Conservation (phyloP, 345 rosid species). For the Aquilaria sinensis region DNA sequence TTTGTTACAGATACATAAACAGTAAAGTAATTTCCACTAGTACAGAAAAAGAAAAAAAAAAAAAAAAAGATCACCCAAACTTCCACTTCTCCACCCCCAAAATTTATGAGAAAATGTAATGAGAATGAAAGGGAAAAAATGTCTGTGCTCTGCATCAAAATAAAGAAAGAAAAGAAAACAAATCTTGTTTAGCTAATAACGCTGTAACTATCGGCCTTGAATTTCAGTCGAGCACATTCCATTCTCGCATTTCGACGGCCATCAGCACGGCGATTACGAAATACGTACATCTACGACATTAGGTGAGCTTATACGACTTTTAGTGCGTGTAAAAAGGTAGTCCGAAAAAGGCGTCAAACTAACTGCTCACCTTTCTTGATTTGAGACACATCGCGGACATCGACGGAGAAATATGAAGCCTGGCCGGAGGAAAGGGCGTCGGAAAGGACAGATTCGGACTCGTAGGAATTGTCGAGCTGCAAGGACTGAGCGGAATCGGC, state of each 20-base stretch:
- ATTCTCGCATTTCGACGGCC: conserved; percentile 7
- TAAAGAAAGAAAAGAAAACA: too few species aligned
- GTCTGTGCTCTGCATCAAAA: too few species aligned
- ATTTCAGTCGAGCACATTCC: background rate
- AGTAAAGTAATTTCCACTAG: too few species aligned
- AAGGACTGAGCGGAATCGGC: conserved; percentile 58
- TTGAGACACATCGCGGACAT: conserved; percentile 56
- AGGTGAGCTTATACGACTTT: too few species aligned
- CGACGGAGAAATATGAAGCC: conserved; percentile 61
- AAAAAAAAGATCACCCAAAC: too few species aligned
- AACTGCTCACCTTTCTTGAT: conserved; percentile 41
- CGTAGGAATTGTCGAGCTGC: conserved; percentile 34
- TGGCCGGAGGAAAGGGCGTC: conserved; percentile 58
- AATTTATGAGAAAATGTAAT: too few species aligned
- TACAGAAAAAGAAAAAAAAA: too few species aligned
- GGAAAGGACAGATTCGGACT: conserved; percentile 48
- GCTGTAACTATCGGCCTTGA: too few species aligned
- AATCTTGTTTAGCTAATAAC: too few species aligned
- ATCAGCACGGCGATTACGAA: conserved; percentile 8
- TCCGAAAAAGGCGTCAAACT: background rate
- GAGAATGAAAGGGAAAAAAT: too few species aligned
- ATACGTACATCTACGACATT: background rate
- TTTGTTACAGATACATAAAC: too few species aligned
- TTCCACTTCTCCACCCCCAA: too few species aligned
- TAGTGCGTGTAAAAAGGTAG: background rate